Evolutionary conservation across 1,284 basidiomycete genomes (phyloP), one percentile per base, ranked within the genome.

Genomic region (Phenoliferia sp.): DNA sequence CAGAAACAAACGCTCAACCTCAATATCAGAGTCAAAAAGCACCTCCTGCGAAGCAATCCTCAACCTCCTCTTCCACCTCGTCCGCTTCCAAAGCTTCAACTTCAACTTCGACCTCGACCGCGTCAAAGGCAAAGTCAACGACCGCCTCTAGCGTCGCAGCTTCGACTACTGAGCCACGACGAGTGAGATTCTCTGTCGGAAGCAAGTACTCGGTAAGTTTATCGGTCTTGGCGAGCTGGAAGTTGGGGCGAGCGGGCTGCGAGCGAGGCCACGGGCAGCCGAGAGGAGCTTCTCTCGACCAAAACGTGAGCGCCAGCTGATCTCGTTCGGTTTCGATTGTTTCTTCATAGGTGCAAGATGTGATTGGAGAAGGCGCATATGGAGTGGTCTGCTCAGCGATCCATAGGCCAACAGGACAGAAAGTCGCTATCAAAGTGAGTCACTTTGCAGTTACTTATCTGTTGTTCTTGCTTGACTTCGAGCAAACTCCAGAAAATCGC

Each of bases 401-500:
- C 33, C 78, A 81, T 66, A 74, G 77, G 4, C 73, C 77, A 26
- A 76, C 78, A 0, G 78, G 78, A 7, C 73, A 76, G 48, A 79
- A 75, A 63, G 81, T 82, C 15, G 81, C 81, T 32, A 81, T 82
- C 76, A 82, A 82, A 22, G 39, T 70, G 75, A 44, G 12, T 12
- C n/a, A 73, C 73, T 75, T 76, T 55, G 69, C 67, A 73, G 39
- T 73, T 67, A 70, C 73, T 60, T 67, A 71, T 54, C 65, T 77
- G 48, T 74, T 76, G 63, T 73, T 76, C n/a, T 64, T 77, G 61
- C 73, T 52, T 28, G 50, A 28, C 48, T 44, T 54, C 22, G 15
- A 4, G 31, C 55, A n/a, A n/a, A n/a, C n/a, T n/a, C n/a, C 39
- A 44, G 78, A 85, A 87, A 70, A 92, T 92, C 77, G 87, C 87